A percentile compares a stretch with the other conserved stretches of the same genome.
phyloP scores from a whole-genome alignment of 257 asterid genomes.

The Ligustrum vulgare region DNA sequence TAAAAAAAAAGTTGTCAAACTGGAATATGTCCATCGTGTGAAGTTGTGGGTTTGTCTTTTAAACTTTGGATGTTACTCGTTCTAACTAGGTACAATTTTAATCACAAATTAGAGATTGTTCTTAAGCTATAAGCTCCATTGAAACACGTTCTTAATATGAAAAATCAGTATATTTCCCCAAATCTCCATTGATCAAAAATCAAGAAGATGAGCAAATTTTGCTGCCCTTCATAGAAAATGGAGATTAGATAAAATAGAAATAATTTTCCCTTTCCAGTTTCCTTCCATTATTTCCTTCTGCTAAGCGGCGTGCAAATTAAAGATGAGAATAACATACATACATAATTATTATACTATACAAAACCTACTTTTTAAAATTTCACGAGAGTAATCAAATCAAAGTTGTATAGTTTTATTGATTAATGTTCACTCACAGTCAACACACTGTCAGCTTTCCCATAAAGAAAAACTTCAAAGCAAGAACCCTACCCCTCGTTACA shows the following conservation, averaged over 20 bases:
- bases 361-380: background rate
- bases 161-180: too few relatives aligned
- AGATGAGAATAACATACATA: background rate
- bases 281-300: background rate
- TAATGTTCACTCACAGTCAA: conserved; percentile 36
- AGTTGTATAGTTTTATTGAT: conserved; percentile 18
- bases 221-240: too few relatives aligned
- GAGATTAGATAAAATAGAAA: background rate
- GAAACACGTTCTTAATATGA: too few relatives aligned
- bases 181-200: too few relatives aligned
- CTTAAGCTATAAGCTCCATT: too few relatives aligned
- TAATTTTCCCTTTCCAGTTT: background rate
- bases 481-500: background rate
- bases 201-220: too few relatives aligned
- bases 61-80: too few relatives aligned
- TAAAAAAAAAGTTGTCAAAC: too few relatives aligned
- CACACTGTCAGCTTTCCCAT: conserved; percentile 58
- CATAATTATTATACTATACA: background rate
- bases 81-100: too few relatives aligned
- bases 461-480: conserved; percentile 28
- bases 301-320: background rate
- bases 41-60: too few relatives aligned
- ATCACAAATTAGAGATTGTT: too few relatives aligned
- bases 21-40: too few relatives aligned
- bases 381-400: conserved; percentile 28